Evolutionary conservation across 768 basidiomycete species (phyloP).

Genomic region (Dendrothele bispora): DNA sequence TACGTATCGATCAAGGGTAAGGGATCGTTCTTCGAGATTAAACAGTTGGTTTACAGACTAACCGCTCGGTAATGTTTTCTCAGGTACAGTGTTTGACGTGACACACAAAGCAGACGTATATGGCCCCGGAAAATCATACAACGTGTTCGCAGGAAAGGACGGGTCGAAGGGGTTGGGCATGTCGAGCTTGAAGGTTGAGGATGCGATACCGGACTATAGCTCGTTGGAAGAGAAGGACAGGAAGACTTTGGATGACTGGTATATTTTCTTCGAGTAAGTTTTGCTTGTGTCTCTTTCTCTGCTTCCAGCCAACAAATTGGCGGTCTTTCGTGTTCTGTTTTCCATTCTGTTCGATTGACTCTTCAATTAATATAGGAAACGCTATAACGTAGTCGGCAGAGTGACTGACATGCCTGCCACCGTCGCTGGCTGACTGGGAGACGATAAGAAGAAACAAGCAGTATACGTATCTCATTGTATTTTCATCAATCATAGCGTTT

Average conservation of each 20-base stretch:
- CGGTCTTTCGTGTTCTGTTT: too few relatives aligned
- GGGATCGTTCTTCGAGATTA: too few relatives aligned
- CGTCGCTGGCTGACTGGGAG: too few relatives aligned
- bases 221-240: conserved; percentile 65
- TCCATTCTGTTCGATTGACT: background rate
- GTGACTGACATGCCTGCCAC: conserved; percentile 53
- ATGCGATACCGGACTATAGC: conserved; percentile 89
- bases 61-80: conserved; percentile 2
- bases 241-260: conserved; percentile 89
- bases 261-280: conserved; percentile 81
- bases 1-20: conserved; percentile 92
- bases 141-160: conserved; percentile 92
- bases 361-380: conserved; percentile 50
- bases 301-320: too few relatives aligned
- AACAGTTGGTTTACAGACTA: too few relatives aligned
- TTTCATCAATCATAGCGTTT: too few relatives aligned
- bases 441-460: too few relatives aligned
- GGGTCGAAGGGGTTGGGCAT: conserved; percentile 86
- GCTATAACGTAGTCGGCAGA: conserved; percentile 85
- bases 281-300: background rate
- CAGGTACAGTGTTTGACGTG: conserved; percentile 91
- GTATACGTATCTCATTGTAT: too few relatives aligned
- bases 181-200: conserved; percentile 82
- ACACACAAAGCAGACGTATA: conserved; percentile 84
- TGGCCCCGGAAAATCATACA: conserved; percentile 76